These are phyloP conservation scores for Luffa acutangula DNA, from an alignment of 306 rosid species.

Conservation along the genomic window DNA sequence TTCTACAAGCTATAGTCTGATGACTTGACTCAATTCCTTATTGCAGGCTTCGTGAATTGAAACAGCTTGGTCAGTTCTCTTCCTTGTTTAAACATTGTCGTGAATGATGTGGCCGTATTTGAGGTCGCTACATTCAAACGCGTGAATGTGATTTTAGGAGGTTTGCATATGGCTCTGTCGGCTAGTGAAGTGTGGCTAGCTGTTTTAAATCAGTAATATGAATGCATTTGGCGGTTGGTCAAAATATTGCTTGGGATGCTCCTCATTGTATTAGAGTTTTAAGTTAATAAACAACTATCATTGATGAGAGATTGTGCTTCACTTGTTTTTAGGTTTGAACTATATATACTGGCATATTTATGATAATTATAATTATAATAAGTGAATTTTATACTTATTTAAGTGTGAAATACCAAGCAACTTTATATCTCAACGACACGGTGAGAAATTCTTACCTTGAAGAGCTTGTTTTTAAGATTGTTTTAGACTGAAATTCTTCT, in stretches of 20 bases:
- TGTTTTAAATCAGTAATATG: background rate
- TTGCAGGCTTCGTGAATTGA: constrained; percentile 90
- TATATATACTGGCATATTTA: background rate
- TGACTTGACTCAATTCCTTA: background rate
- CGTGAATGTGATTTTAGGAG: background rate
- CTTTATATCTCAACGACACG: background rate
- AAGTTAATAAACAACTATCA: background rate
- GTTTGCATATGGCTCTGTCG: background rate
- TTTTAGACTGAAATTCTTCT: background rate
- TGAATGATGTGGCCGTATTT: background rate
- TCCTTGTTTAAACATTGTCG: background rate
- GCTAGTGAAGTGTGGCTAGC: background rate
- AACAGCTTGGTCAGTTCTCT: constrained; percentile 72
- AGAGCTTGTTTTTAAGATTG: background rate
- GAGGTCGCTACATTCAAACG: background rate
- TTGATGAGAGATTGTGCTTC: background rate
- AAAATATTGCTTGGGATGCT: background rate
- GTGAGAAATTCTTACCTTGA: background rate
- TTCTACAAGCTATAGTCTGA: background rate
- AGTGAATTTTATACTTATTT: background rate
- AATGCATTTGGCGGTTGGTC: background rate
- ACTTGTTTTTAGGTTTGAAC: background rate
- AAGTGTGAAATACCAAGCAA: background rate
- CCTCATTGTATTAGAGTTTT: background rate
- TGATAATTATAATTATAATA: background rate